Evolutionary conservation across 176 grass and related monocot species (phyloP), one percentile per base, ranked within the genome.

Genomic region (Oryza glumipatula): DNA sequence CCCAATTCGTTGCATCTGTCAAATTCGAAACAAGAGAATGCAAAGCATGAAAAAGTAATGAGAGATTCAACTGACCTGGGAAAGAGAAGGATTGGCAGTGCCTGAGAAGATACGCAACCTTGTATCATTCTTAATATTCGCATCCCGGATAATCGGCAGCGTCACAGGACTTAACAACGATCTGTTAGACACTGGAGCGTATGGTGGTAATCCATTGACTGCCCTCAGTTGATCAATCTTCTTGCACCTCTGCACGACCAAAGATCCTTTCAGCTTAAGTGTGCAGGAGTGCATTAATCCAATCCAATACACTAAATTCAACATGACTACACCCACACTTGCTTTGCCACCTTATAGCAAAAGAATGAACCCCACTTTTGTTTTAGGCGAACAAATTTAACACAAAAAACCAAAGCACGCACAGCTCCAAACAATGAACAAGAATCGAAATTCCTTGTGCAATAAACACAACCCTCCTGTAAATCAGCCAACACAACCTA

Each of bases 31-130:
- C 7, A 52, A 36, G 41, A 48, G 11, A 23, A 63, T 15, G 60
- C 49, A 49, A 80, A 33, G 66, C 7, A 80, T 17, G 7, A 16
- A 76, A 24, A 33, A 7, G 43, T 4, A 51, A 67, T 17, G 21
- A 14, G 56, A 76, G 9, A 84, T 69, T 36, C 41, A 77, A 64
- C 84, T 74, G 61, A 98, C 95, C 92, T 95, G 92, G 30, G 91
- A 75, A 67, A 98, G 93, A 64, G 87, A 84, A 41, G 84, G 91
- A 44, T 98, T 98, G 65, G 95, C 89, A 5, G 93, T 98, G 80
- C 95, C 95, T 32, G 92, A 95, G 82, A 98, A 98, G 78, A 98
- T 95, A 70, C 95, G 95, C 84, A 98, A 77, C 82, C 95, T 93
- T 3, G 91, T 98, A 83, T 98, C 90, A 38, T 66, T 83, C 54